Percentiles rank a stretch among this genome's conserved stretches.
Conservation (phyloP, 495 filamentous ascomycete species). For the Hyaloscypha variabilis region DNA sequence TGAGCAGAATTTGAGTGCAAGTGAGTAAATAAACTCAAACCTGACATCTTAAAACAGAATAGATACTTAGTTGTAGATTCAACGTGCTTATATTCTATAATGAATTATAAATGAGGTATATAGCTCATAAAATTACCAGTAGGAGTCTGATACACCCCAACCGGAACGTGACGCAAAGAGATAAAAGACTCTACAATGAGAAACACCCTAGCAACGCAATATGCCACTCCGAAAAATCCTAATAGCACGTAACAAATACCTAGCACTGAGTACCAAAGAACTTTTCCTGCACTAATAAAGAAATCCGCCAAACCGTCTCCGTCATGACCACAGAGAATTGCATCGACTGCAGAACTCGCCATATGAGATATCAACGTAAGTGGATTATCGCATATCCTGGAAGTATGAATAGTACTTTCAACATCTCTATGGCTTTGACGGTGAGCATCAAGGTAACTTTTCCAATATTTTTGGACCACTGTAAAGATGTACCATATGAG, state of each 20-base stretch:
- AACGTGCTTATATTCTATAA: neutral
- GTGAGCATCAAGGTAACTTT: neutral
- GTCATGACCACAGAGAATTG: too few species aligned
- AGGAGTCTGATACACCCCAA: conserved; percentile 2
- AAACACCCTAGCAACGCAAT: neutral
- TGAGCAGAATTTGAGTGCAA: too few species aligned
- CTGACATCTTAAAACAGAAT: too few species aligned
- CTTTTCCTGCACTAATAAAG: too few species aligned
- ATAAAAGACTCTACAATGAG: conserved; percentile 13
- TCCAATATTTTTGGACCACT: neutral
- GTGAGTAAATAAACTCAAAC: too few species aligned
- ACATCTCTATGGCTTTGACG: neutral
- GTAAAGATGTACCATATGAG: neutral
- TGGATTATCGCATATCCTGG: too few species aligned
- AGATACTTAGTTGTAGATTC: too few species aligned
- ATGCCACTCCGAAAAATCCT: neutral
- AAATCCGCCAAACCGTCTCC: too few species aligned
- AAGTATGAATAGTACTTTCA: too few species aligned
- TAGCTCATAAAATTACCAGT: conserved; percentile 6
- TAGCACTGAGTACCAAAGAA: too few species aligned
- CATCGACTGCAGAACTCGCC: too few species aligned
- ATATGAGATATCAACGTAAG: too few species aligned
- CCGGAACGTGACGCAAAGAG: conserved; percentile 9
- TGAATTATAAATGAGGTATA: conserved; percentile 11
- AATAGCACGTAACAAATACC: neutral